phyloP scores from a whole-genome alignment of 2,329 filamentous ascomycete species.

The Monilinia fructicola region DNA sequence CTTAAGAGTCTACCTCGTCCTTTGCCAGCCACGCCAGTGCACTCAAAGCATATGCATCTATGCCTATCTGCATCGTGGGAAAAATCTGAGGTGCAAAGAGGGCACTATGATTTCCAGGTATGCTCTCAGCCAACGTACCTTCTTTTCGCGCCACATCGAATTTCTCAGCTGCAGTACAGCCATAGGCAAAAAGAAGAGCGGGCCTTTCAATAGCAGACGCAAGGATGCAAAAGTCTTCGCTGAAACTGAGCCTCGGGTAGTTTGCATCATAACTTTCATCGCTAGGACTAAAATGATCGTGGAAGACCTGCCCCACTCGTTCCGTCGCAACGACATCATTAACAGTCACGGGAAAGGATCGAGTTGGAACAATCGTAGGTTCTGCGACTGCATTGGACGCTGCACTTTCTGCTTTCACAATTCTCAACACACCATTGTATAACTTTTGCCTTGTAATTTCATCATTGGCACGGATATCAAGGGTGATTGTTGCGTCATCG shows the following conservation, averaged over 20 bases:
- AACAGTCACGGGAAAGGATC: slow-evolving; percentile 22
- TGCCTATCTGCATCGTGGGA: slow-evolving; percentile 53
- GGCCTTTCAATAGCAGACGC: slow-evolving; percentile 44
- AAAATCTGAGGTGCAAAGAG: slow-evolving; percentile 58
- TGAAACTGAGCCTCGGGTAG: slow-evolving; percentile 16
- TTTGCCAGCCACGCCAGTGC: slow-evolving; percentile 47
- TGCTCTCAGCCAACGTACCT: slow-evolving; percentile 45
- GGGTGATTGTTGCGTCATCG: slow-evolving; percentile 42
- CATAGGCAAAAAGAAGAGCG: slow-evolving; percentile 52
- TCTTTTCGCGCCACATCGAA: slow-evolving; percentile 48
- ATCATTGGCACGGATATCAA: slow-evolving; percentile 44
- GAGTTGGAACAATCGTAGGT: slow-evolving; percentile 18
- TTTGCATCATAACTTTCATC: slow-evolving; percentile 22
- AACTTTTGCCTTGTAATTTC: slow-evolving; percentile 40
- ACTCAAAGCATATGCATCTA: slow-evolving; percentile 50
- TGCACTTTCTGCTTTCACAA: slow-evolving; percentile 48
- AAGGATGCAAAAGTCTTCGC: slow-evolving; percentile 45
- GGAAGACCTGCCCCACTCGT: slow-evolving; percentile 2
- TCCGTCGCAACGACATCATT: slow-evolving; percentile 26
- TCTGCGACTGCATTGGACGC: not conserved
- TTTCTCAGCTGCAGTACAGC: slow-evolving; percentile 51
- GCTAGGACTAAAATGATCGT: slow-evolving; percentile 1
- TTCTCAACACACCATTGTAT: slow-evolving; percentile 41
- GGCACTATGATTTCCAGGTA: slow-evolving; percentile 58
- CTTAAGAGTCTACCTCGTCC: not conserved